Base-by-base conservation (phyloP, 257 asterid species). In the Solanum chiquidenum region DNA sequence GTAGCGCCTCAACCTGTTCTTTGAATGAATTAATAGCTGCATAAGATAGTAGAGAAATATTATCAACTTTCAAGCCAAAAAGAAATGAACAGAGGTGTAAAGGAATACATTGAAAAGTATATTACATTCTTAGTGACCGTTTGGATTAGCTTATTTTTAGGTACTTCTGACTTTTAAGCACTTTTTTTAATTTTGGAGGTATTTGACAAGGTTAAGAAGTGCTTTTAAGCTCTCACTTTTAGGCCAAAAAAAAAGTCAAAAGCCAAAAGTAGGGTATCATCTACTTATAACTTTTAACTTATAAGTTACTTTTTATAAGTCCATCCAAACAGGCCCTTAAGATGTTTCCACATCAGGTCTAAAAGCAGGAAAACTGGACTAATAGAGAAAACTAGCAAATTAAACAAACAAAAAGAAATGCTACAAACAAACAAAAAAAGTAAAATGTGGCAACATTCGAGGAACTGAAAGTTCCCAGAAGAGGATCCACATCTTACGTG, bases 11-110 rank as follows among this genome's bases (percentile, higher is more conserved):
- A 90, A 93, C 95, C 93, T 96, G 99, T 90, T 94, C 99, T 90
- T 95, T 97, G 75, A 96, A 94, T 77, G 99, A 94, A 84, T 89
- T 90, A 73, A 97, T 97, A 90, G 99, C 99, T 97, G 98, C 93
- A 93, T 89, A 46, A 55, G 82, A 77, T 68, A 18, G 86, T 31
- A 49, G 37, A 79, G 71, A 44, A 44, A 86, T 44, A 87, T 38
- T 74, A 34, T 35, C 37, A 79, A 49, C 40, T 34, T 42, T 44
- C 72, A 87, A 68, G 35, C 33, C 46, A 38, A 87, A 72, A 60
- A 35, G 42, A 14, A 73, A 52, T 25, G 12, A 55, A 49, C 27
- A 52, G 44, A 72, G 60, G 40, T 49, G 74, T 12, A 73, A 72
- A 85, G 71, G 35, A 72, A 44, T 73, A 74, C 68, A 86, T n/a